Evolutionary conservation across 2,329 filamentous ascomycete genomes (phyloP), one percentile per base, ranked within the genome.

Genomic region (Colletotrichum orchidophilum): DNA sequence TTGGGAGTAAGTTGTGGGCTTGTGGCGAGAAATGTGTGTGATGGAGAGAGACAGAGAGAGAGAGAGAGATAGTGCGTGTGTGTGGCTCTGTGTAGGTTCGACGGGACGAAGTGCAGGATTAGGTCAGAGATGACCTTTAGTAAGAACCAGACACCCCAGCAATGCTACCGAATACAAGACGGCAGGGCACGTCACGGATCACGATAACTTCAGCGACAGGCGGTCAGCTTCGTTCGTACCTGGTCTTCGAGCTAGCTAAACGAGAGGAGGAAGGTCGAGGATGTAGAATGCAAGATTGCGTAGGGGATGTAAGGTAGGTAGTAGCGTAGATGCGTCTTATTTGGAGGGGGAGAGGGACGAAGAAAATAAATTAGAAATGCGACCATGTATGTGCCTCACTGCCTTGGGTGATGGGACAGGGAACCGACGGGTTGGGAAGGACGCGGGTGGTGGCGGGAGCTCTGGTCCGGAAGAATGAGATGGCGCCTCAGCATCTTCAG

Each of bases 91-190:
- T 33, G 52, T 58, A 53, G 59, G 53, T 31, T 68, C 52, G 52
- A 60, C 61, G 53, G 42, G 13, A 64, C 31, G n/a, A 53, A 26
- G 46, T 71, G 68, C 50, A 61, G 63, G 64, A 29, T 63, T 57
- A 50, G 64, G 58, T 58, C 42, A 21, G 57, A 69, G 65, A 52
- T 60, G 64, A 49, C 64, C 59, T 71, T 71, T 69, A 69, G 69
- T 71, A 69, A 71, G 69, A 59, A 35, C 64, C 65, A 69, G 33
- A 63, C 26, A 71, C 69, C 69, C 69, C 35, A 69, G 69, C 53
- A 69, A 63, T 71, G 49, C 53, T 49, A 70, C 55, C 52, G 61
- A 67, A 35, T 53, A 71, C 57, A 49, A 55, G 52, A 69, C 69
- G 59, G 27, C 65, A 63, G 69, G 53, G 58, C 31, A 71, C 69